Conservation (phyloP, 78 protist genomes). For the Dictyostelium purpureum region DNA sequence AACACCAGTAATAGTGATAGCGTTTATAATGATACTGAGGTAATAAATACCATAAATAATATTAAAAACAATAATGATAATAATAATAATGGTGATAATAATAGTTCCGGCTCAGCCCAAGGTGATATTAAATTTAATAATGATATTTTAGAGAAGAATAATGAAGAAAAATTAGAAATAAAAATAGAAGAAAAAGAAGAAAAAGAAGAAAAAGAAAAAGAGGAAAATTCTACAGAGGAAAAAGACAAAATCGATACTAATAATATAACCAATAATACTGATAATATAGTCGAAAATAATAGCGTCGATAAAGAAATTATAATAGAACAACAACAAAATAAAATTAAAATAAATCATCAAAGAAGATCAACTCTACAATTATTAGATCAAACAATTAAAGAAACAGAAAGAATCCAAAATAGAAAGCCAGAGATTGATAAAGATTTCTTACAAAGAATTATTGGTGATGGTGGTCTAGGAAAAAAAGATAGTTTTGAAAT, state of each 20-base stretch:
- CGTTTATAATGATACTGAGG: not conserved
- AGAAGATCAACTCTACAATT: not conserved
- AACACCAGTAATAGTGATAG: constrained; percentile 1
- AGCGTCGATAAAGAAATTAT: not conserved
- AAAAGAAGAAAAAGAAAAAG: not conserved
- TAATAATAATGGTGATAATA: not conserved
- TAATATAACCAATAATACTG: not conserved
- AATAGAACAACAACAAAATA: not conserved
- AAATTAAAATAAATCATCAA: not conserved
- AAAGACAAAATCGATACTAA: not conserved
- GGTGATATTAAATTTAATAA: not conserved
- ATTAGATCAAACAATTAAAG: constrained; percentile 57
- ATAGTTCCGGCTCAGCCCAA: not conserved
- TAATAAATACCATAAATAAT: not conserved
- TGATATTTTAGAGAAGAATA: not conserved
- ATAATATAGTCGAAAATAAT: not conserved
- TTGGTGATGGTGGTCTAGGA: not conserved
- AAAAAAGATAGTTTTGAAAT: not conserved
- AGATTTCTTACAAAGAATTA: not conserved
- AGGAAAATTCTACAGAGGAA: not conserved
- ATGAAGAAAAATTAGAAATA: not conserved
- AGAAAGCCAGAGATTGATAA: constrained; percentile 1
- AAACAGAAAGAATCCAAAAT: constrained; percentile 37
- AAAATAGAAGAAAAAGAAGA: not conserved
- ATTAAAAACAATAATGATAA: not conserved